Conservation (phyloP, 2,329 filamentous ascomycete genomes). For the Claviceps sp. region DNA sequence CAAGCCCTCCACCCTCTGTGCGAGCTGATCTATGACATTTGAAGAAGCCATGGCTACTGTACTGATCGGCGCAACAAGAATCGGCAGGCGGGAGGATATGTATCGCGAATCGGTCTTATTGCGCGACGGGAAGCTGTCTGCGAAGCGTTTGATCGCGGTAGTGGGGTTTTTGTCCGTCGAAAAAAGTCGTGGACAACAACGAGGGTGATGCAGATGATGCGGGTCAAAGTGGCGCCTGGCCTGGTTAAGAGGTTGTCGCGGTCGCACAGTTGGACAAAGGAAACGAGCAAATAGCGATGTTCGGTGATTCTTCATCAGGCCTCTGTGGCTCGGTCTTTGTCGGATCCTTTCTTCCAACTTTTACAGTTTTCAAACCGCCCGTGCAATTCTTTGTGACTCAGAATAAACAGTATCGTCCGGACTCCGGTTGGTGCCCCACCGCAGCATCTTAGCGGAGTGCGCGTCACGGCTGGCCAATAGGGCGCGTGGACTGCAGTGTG, state of each 20-base stretch:
- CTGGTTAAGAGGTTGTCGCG: neutral
- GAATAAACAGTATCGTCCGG: constrained; percentile 1
- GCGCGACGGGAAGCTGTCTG: neutral
- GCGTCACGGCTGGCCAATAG: neutral
- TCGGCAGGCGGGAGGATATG: neutral
- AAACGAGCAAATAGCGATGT: neutral
- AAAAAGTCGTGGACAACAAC: neutral
- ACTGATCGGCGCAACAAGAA: neutral
- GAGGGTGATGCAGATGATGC: neutral
- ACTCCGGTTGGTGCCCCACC: constrained; percentile 2
- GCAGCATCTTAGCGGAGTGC: constrained; percentile 3
- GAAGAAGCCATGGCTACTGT: constrained; percentile 2
- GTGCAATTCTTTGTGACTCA: constrained; percentile 5
- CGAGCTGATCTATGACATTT: constrained; percentile 5
- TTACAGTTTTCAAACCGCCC: neutral
- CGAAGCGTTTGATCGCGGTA: neutral
- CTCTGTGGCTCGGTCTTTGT: neutral
- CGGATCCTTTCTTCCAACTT: neutral
- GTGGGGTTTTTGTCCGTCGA: constrained; percentile 1
- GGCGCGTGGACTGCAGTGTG: neutral
- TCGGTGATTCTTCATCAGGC: constrained; percentile 2
- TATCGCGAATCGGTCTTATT: neutral
- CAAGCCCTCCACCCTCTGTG: constrained; percentile 7
- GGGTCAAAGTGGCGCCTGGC: constrained; percentile 2
- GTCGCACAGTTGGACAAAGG: neutral